Evolutionary conservation across 768 basidiomycete genomes (phyloP), one percentile per base, ranked within the genome.

Genomic region (Chalciporus chontae): DNA sequence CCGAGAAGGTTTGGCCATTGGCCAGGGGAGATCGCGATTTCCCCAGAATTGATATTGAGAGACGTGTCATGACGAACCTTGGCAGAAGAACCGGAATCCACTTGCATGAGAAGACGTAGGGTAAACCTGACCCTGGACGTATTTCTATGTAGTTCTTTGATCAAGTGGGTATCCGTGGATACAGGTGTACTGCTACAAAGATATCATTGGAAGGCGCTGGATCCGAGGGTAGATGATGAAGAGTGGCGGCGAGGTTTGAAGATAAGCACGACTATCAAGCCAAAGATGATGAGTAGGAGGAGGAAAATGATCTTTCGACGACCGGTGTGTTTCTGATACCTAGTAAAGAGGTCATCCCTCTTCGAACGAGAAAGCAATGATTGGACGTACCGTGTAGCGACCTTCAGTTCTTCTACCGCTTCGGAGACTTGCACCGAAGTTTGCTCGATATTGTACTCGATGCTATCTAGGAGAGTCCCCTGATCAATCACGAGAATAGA

Each of bases 391-490:
- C 76, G 76, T 47, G 88, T 89, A 5, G 96, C 96, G 13, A 81
- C 74, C 48, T 85, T 74, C 43, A 99, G 75, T 58, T 96, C 93
- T 60, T 82, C 80, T 32, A 88, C 93, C 18, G 94, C 92, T 40
- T 90, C 89, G 48, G 84, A 70, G 65, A 94, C 77, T 45, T 91
- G 82, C 27, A 80, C 79, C 15, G 87, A 87, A 5, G 94, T 90
- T 67, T 90, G 86, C 68, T 97, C 93, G 45, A 99, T 89, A 66
- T 99, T 99, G 71, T 92, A 99, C 69, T 99, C 96, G 48, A 98
- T 80, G 32, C 91, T 93, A 70, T 98, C 96, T 48, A 98, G 77
- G 27, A 99, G 79, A 24, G 95, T 97, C 24, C 96, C 96, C 63
- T 99, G 96, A 70, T 98, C 96, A 55, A 98, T 97, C 51, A 99